Evolutionary conservation across 2,329 filamentous ascomycete species (phyloP).

Genomic region (Meredithiella fracta): DNA sequence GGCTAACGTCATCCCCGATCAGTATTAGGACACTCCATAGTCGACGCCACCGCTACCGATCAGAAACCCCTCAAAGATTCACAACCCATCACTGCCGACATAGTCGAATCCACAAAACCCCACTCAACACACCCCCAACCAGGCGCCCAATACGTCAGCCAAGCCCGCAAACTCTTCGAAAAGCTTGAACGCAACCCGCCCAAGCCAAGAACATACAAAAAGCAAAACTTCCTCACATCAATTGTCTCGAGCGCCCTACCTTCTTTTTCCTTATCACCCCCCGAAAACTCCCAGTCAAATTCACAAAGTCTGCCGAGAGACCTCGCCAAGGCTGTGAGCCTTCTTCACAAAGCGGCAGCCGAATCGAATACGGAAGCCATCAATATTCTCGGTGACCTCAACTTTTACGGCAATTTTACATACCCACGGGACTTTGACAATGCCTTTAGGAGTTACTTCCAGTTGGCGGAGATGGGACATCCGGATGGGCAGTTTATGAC

Average conservation of each 20-base stretch:
- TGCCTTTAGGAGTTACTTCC: slow-evolving; percentile 67
- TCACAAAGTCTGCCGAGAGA: slow-evolving; percentile 1
- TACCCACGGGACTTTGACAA: slow-evolving; percentile 65
- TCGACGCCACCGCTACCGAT: not conserved
- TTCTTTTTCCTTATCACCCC: slow-evolving; percentile 11
- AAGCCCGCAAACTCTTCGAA: slow-evolving; percentile 11
- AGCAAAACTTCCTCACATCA: slow-evolving; percentile 3
- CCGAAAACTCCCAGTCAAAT: slow-evolving; percentile 1
- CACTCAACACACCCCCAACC: not conserved
- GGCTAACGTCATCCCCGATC: not conserved
- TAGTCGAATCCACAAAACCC: not conserved
- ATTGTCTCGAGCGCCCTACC: slow-evolving; percentile 6
- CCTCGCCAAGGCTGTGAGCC: slow-evolving; percentile 30
- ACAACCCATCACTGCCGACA: not conserved
- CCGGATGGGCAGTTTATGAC: slow-evolving; percentile 91
- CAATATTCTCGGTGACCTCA: slow-evolving; percentile 80
- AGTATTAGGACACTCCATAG: not conserved
- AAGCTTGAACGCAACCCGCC: slow-evolving; percentile 11
- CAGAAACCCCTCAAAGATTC: not conserved
- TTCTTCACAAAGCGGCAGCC: slow-evolving; percentile 35
- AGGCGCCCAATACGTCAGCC: slow-evolving; percentile 7
- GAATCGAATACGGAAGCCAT: slow-evolving; percentile 65
- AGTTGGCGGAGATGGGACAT: slow-evolving; percentile 66
- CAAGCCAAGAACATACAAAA: not conserved
- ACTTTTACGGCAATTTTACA: slow-evolving; percentile 89